These are phyloP conservation scores for Nothophaeocryptopus gaeumannii DNA, from an alignment of 2,329 filamentous ascomycete genomes.

Conservation along the genomic window DNA sequence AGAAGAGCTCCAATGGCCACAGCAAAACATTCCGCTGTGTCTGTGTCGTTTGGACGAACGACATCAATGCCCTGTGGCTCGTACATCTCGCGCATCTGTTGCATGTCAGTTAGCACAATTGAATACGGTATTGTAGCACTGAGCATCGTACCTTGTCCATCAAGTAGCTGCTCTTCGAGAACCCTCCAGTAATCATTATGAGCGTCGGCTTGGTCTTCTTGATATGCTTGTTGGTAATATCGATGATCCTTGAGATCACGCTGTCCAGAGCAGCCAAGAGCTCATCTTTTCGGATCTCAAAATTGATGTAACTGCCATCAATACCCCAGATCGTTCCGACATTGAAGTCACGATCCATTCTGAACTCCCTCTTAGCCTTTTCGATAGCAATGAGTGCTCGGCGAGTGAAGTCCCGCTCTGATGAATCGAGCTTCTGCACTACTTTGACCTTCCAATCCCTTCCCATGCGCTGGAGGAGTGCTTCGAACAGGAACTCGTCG, in stretches of 20 bases:
- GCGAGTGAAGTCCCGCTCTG: constrained; percentile 9
- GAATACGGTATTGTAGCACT: too few relatives aligned
- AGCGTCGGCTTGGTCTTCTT: not conserved
- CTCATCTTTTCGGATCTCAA: not conserved
- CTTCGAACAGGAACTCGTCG: constrained; percentile 8
- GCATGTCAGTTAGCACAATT: too few relatives aligned
- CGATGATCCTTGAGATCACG: constrained; percentile 3
- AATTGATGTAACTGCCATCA: not conserved
- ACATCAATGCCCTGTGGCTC: constrained; percentile 3
- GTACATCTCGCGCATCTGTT: constrained; percentile 2
- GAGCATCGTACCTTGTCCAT: too few relatives aligned
- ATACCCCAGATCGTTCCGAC: constrained; percentile 1
- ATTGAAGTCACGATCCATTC: not conserved
- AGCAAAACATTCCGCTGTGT: constrained; percentile 3
- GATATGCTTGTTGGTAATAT: constrained; percentile 1
- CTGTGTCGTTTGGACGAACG: constrained; percentile 3
- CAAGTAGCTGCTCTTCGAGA: constrained; percentile 11
- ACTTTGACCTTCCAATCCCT: not conserved
- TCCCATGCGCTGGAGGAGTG: not conserved
- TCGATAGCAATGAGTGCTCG: constrained; percentile 6
- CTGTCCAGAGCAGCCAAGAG: constrained; percentile 8
- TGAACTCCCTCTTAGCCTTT: constrained; percentile 7
- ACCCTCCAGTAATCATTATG: constrained; percentile 14
- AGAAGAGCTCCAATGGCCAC: constrained; percentile 11
- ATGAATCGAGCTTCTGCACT: not conserved